Evolutionary conservation across 2,329 filamentous ascomycete species (phyloP), one percentile per base, ranked within the genome.

Genomic region (Aureobasidium sp.): DNA sequence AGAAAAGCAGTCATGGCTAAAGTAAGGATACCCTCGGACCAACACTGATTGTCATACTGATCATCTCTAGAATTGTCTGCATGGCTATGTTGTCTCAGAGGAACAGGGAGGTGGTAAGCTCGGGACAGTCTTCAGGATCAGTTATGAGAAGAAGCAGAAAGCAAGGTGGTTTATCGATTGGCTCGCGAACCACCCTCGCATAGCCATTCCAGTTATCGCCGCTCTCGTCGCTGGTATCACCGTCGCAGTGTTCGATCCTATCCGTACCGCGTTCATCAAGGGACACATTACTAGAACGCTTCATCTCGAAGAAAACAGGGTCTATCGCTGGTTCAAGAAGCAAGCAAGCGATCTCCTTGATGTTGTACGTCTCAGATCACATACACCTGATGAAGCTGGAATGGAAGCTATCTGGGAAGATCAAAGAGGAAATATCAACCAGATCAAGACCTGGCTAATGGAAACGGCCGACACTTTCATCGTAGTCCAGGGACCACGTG

Each of bases 391-490:
- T 45, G 82, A 86, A 60, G 86, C 85, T 9, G 86, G 88, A 15
- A 81, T 96, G 67, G 82, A 86, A 57, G 89, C 90, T 0, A 86
- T 97, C 11, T 96, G 92, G 89, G 90, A 91, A 65, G 91, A 95
- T 70, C 86, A 91, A 22, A 89, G 89, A 67, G 85, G 85, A 47
- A 83, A 91, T 56, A 94, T 97, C 64, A 84, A 91, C 24, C 86
- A 92, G 70, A 82, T 99, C 14, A 85, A 87, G 66, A 87, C 85
- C 15, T 96, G 91, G 91, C 77, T 97, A 8, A 86, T 91, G 70
- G 93, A 97, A 68, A 92, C 89, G 5, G 85, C 88, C 0, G 91
- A 94, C 64, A 97, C 92, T 0, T 97, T 97, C 71, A 91, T 96
- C 65, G 90, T 97, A 9, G 85, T 99, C 0, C 92, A 96, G 70